phyloP scores from a whole-genome alignment of 768 basidiomycete genomes.

The Boletus sp. region DNA sequence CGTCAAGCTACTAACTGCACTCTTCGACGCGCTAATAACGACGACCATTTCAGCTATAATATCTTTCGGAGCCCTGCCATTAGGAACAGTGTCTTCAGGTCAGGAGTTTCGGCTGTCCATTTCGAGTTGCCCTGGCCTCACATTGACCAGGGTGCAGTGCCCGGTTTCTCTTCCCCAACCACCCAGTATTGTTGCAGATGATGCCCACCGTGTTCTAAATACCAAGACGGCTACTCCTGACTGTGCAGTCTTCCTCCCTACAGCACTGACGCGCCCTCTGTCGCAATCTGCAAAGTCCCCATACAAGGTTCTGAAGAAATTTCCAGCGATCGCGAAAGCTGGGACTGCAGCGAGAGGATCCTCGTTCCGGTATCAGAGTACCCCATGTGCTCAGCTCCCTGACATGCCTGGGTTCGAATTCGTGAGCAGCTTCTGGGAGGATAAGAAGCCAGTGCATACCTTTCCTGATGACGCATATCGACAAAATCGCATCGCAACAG shows the following conservation, averaged over 20 bases:
- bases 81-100: conserved; percentile 42
- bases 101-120: conserved; percentile 3
- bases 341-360: conserved; percentile 40
- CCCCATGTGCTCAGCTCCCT: conserved; percentile 46
- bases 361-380: conserved; percentile 51
- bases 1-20: not conserved
- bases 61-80: conserved; percentile 46
- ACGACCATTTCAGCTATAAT: conserved; percentile 38
- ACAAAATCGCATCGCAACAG: conserved; percentile 56
- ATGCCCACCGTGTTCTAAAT: conserved; percentile 38
- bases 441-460: conserved; percentile 53
- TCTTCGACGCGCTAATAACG: not conserved
- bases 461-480: conserved; percentile 52
- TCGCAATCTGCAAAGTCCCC: conserved; percentile 44
- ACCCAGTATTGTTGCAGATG: conserved; percentile 25
- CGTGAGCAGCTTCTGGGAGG: conserved; percentile 53
- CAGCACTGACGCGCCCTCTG: conserved; percentile 36
- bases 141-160: conserved; percentile 42
- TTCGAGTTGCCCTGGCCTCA: conserved; percentile 2
- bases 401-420: conserved; percentile 50
- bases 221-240: conserved; percentile 50
- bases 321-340: conserved; percentile 33
- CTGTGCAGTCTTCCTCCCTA: conserved; percentile 45
- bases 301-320: conserved; percentile 45
- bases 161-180: conserved; percentile 48